Evolutionary conservation across 331 rosid genomes (phyloP), one percentile per base, ranked within the genome.

Genomic region (Stylosanthes scabra): DNA sequence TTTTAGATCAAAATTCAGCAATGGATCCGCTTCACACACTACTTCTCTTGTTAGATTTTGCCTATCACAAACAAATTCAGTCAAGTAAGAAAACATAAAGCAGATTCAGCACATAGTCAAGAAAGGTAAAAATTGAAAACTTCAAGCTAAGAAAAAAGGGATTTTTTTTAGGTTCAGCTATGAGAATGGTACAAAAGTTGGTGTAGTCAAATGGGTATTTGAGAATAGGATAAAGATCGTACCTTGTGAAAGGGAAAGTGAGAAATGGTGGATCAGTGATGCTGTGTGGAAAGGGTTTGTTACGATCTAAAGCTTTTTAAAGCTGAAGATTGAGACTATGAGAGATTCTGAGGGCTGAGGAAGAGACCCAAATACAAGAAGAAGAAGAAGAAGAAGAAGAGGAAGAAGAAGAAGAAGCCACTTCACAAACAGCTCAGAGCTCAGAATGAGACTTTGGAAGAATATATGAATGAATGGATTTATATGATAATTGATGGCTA

Each of bases 1-100:
- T 41, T 9, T 63, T 78, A 82, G 98, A 93, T 92, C 98, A 84
- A 66, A 79, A 49, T 55, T 56, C 64, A 79, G 51, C 76, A 49
- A 62, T 56, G 74, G 81, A 80, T 84, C 85, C 49, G 49, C 40
- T 72, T 76, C 80, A 37, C 12, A 71, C 15, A 28, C 29, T 20
- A 25, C 16, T 1, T 42, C 61, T 37, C 58, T 13, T 25, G 42
- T 75, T 41, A 15, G 72, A 78, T 81, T 45, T 45, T 70, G 13
- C 63, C 70, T 41, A 2, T 13, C 9, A n/a, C 70, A 25, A 46
- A 46, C 14, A 51, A 49, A 6, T 37, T 50, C 37, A 37, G 54
- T 75, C 45, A 50, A 29, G 16, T 51, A 71, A 74, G 46, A 20
- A 46, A 73, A 25, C 4, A 20, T 3, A 71, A 71, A 29, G 20